Base-by-base conservation (phyloP, 495 filamentous ascomycete species). In the Penicillium cataractarum region DNA sequence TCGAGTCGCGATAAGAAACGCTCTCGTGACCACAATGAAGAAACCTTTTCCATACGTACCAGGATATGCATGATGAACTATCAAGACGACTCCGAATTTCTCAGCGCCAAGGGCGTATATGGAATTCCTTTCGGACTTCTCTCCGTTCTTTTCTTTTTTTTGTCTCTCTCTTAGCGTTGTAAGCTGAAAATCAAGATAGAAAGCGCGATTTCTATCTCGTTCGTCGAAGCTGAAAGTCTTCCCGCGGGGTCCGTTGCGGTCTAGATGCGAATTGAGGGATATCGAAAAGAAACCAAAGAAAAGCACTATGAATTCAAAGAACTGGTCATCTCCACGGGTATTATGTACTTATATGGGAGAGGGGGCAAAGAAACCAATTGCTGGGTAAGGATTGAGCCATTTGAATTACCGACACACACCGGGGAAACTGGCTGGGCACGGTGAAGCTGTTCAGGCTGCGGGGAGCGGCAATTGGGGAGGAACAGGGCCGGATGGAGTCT, bases 41-140 rank as follows among this genome's bases (percentile, higher is more conserved):
- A 32, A 31, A 33, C 4, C 46, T 21, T 6, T 22, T 29, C 29
- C 32, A 39, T 10, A 72, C 76, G 69, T 77, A 81, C 79, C 71
- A 81, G 71, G 67, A 81, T 79, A 74, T 81, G 79, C 79, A 81
- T 81, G 61, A 31, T 67, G 68, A 50, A 52, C n/a, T 52, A 24
- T 8, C 17, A n/a, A 33, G 21, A n/a, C 26, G 19, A 19, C 49
- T 44, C 26, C 13, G 32, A 32, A 54, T 58, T 66, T 57, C 51
- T 15, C 56, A 55, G 60, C 66, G 62, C 55, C 53, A 56, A 60
- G 55, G 33, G 54, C 55, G 62, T 46, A 32, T 48, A 12, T 40
- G 31, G 55, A 52, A 55, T 64, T 55, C 40, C 48, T 50, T 57
- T 52, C 39, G 44, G 29, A 39, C 42, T 53, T 62, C 32, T 50